Conservation (phyloP, 495 filamentous ascomycete species). For the Aspergillus nanangensis region DNA sequence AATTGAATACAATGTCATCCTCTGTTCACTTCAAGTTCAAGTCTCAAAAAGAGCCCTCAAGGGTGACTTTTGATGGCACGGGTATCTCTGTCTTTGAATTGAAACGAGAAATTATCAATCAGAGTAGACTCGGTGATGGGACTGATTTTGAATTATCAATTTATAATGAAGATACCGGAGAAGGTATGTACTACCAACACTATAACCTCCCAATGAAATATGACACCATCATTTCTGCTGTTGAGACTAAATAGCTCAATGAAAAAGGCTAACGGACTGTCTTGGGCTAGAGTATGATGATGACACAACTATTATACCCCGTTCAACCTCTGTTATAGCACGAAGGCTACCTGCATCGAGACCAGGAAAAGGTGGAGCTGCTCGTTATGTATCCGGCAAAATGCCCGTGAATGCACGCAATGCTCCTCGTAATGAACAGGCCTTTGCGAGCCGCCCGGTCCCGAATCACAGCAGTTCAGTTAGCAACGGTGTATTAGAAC, state of each 20-base stretch:
- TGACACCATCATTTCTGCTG: too few species aligned
- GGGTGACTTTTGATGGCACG: constrained; percentile 96
- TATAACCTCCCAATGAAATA: too few species aligned
- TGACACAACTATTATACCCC: constrained; percentile 90
- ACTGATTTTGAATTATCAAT: constrained; percentile 95
- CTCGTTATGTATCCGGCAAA: constrained; percentile 94
- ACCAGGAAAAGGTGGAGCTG: constrained; percentile 78
- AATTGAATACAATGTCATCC: constrained; percentile 77
- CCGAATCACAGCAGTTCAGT: constrained; percentile 36
- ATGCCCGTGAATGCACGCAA: constrained; percentile 90
- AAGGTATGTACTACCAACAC: constrained; percentile 63
- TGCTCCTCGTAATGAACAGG: constrained; percentile 65
- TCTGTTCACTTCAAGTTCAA: constrained; percentile 99
- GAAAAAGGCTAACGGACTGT: too few species aligned
- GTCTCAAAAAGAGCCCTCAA: constrained; percentile 90
- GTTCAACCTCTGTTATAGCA: constrained; percentile 89
- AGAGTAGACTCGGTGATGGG: constrained; percentile 92
- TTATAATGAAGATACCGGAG: constrained; percentile 82
- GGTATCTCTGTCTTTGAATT: constrained; percentile 98
- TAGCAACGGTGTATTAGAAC: constrained; percentile 53
- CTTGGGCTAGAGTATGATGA: constrained; percentile 85
- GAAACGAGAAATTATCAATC: constrained; percentile 95
- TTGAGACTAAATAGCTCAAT: too few species aligned
- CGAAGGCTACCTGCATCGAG: constrained; percentile 78
- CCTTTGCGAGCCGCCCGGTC: constrained; percentile 41